Percentiles rank a stretch among this genome's conserved stretches.
Conservation (phyloP, 352 stramenopile genomes). For the Phytophthora europaea region DNA sequence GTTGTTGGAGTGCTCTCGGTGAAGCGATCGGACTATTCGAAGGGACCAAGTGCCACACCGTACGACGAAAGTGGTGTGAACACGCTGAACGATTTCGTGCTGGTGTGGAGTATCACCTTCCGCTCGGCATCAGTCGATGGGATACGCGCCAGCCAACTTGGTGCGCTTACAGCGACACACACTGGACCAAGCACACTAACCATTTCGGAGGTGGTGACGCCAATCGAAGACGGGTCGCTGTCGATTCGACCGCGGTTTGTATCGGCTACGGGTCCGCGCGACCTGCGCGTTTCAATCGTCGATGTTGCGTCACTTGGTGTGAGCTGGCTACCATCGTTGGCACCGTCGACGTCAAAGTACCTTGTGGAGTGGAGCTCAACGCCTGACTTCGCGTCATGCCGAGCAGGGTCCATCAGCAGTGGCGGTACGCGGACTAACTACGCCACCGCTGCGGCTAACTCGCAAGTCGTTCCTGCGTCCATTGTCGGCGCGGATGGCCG, state of each 20-base stretch:
- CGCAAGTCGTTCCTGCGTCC: slow-evolving; percentile 55
- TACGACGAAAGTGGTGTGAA: slow-evolving; percentile 65
- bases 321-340: slow-evolving; percentile 60
- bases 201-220: slow-evolving; percentile 40
- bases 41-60: slow-evolving; percentile 37
- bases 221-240: slow-evolving; percentile 32
- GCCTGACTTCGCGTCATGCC: slow-evolving; percentile 33
- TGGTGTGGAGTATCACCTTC: slow-evolving; percentile 90
- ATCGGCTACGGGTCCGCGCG: slow-evolving; percentile 55
- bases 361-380: slow-evolving; percentile 85
- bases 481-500: slow-evolving; percentile 28
- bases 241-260: slow-evolving; percentile 54
- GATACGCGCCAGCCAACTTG: slow-evolving; percentile 60
- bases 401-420: slow-evolving; percentile 35
- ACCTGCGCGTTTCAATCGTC: slow-evolving; percentile 70
- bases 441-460: slow-evolving; percentile 50
- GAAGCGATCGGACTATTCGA: slow-evolving; percentile 70
- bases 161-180: slow-evolving; percentile 43
- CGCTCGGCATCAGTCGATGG: slow-evolving; percentile 54
- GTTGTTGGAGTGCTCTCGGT: slow-evolving; percentile 70
- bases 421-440: slow-evolving; percentile 50
- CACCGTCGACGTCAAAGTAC: slow-evolving; percentile 67
- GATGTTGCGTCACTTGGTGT: slow-evolving; percentile 73
- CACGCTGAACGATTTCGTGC: slow-evolving; percentile 47
- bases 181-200: slow-evolving; percentile 39